Conservation (phyloP, 768 basidiomycete species). For the Naganishia antarctica region DNA sequence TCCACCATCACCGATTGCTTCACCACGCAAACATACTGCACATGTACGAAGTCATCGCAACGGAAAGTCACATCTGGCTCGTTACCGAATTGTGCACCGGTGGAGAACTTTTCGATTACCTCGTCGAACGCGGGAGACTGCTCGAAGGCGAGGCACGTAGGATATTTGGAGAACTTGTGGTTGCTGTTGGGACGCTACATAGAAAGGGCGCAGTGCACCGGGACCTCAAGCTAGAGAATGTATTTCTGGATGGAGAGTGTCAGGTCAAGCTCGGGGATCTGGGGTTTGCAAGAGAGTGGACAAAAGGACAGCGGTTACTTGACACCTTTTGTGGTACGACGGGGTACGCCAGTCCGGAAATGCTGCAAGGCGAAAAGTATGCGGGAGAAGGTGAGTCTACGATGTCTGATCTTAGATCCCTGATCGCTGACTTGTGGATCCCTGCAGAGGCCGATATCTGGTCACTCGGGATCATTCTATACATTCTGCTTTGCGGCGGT, state of each 20-base stretch:
- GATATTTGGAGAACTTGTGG: conserved; percentile 92
- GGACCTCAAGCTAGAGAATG: conserved; percentile 94
- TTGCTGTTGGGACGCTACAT: conserved; percentile 90
- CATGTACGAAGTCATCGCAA: conserved; percentile 96
- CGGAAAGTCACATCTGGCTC: conserved; percentile 92
- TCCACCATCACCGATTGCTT: conserved; percentile 94
- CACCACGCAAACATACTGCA: conserved; percentile 94
- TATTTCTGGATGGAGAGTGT: conserved; percentile 81
- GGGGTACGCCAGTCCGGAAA: conserved; percentile 78
- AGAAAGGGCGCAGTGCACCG: conserved; percentile 90
- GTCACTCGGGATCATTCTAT: conserved; percentile 89
- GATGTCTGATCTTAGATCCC: not conserved
- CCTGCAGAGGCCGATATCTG: conserved; percentile 85
- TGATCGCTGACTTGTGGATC: not conserved
- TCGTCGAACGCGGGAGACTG: conserved; percentile 86
- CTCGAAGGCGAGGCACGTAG: conserved; percentile 75
- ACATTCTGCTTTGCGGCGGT: conserved; percentile 80
- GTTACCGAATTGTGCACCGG: conserved; percentile 94
- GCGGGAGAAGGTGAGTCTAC: conserved; percentile 71
- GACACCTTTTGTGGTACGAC: conserved; percentile 96
- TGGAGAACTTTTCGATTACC: conserved; percentile 96
- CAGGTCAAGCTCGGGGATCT: conserved; percentile 91
- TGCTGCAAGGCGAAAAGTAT: conserved; percentile 81
- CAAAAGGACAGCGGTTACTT: conserved; percentile 55
- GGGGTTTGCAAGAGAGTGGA: conserved; percentile 83